Percentiles rank a stretch among this genome's conserved stretches.
These are phyloP conservation scores for Potentilla sterilis DNA, from an alignment of 306 rosid genomes.

Conservation along the genomic window DNA sequence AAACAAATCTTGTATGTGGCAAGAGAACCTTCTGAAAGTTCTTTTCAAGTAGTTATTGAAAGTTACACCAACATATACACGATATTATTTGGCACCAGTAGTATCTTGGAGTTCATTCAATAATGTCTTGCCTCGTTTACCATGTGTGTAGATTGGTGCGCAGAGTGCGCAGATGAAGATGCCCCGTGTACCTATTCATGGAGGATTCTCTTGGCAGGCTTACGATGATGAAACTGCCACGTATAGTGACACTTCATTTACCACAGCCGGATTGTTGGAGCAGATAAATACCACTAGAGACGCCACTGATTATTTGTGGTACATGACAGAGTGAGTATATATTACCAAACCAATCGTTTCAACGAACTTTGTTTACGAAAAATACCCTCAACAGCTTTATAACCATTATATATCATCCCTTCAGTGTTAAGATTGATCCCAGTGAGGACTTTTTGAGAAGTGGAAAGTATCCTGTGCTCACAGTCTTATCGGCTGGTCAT, in stretches of 20 bases:
- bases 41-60: neutral
- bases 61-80: neutral
- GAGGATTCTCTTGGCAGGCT: conserved; percentile 81
- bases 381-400: conserved; percentile 9
- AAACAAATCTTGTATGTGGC: neutral
- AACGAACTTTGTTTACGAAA: conserved; percentile 3
- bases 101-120: neutral
- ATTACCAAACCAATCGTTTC: neutral
- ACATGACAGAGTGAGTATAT: conserved; percentile 90
- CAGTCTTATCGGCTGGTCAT: conserved; percentile 89
- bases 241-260: conserved; percentile 65
- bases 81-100: neutral
- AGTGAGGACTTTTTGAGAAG: conserved; percentile 69
- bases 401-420: conserved; percentile 14
- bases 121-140: neutral
- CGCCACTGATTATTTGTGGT: conserved; percentile 91
- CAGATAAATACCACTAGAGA: conserved; percentile 95
- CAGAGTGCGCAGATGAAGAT: conserved; percentile 85
- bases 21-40: neutral
- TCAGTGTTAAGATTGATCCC: conserved; percentile 72
- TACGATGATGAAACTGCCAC: conserved; percentile 75
- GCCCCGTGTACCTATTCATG: conserved; percentile 82
- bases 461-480: conserved; percentile 68
- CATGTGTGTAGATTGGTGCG: conserved; percentile 64
- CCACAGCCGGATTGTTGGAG: conserved; percentile 73